Base-by-base conservation (phyloP, 176 grass and related monocot species). In the Juncus effusus region DNA sequence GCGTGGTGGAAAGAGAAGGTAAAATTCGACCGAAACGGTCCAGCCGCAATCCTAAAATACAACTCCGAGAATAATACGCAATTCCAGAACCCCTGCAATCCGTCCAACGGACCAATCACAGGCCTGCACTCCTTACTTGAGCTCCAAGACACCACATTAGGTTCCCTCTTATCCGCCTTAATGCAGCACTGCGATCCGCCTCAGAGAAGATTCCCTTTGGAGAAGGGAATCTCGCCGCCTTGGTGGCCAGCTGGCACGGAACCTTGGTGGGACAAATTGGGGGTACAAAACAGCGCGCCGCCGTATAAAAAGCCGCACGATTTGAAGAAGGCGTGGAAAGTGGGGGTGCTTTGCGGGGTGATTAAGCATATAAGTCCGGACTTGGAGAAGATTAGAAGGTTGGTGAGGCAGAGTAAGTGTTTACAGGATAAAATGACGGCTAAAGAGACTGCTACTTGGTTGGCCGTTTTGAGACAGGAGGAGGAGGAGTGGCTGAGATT, bases 271-370 rank as follows among this genome's bases (percentile, higher is more conserved):
- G 40, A 79, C 1, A 76, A 84, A 60, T 68, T 62, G 6, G 84
- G 69, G 10, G 80, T 85, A 12, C 76, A 77, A 0, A 70, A 60
- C 3, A 83, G 83, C n/a, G 60, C 62, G 4, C 86, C 86, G 11
- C 90, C 91, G 37, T 96, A 96, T 84, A 96, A 90, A 85, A 96
- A 96, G 63, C 91, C 91, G 11, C 91, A 96, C 64, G 91, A 96
- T 76, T 78, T 96, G 55, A 96, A 96, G 76, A 96, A 96, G 76
- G 87, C 84, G 0, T 96, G 91, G 91, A 96, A 96, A 70, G 91
- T 96, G 37, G 83, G 81, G 83, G 81, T 54, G 91, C 90, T 67
- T 83, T 96, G 67, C 87, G 84, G 16, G 76, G 91, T 96, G 41
- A 88, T 96, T 77, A 96, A 90, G 76, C 91, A 90, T 76, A 90